Conservation (phyloP, 805 yeast species). For the Wickerhamomyces rabaulensis region DNA sequence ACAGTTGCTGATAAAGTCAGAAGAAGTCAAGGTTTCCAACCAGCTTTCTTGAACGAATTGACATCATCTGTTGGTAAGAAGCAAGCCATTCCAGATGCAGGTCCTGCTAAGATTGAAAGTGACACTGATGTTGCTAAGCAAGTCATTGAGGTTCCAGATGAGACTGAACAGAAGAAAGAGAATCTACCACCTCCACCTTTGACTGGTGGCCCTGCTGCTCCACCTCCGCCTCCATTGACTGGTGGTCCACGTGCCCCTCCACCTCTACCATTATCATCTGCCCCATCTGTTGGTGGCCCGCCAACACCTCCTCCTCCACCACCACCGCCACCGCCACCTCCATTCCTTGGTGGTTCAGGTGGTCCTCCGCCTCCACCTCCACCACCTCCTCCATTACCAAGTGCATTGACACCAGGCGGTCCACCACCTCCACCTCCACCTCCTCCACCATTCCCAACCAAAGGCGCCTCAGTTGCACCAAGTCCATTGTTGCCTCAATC, state of each 20-base stretch:
- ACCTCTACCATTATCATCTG: slow-evolving; percentile 26
- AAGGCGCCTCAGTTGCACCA: slow-evolving; percentile 11
- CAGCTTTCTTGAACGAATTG: slow-evolving; percentile 50
- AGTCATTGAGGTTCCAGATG: neutral
- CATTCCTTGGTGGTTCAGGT: slow-evolving; percentile 24
- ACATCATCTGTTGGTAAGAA: slow-evolving; percentile 42
- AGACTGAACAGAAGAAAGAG: neutral
- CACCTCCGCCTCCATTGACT: slow-evolving; percentile 28
- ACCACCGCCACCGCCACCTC: slow-evolving; percentile 29
- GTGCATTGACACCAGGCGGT: slow-evolving; percentile 5
- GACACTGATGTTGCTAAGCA: slow-evolving; percentile 8
- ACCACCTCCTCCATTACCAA: slow-evolving; percentile 26
- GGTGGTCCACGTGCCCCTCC: slow-evolving; percentile 21
- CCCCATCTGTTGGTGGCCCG: slow-evolving; percentile 13
- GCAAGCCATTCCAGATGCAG: slow-evolving; percentile 15
- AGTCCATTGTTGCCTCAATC: slow-evolving; percentile 16
- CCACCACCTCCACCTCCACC: slow-evolving; percentile 23
- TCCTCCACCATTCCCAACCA: slow-evolving; percentile 18
- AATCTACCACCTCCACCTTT: slow-evolving; percentile 27
- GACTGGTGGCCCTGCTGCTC: slow-evolving; percentile 1
- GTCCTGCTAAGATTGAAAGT: neutral
- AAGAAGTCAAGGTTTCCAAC: slow-evolving; percentile 34
- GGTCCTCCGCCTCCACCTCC: slow-evolving; percentile 26
- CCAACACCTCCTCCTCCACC: slow-evolving; percentile 21
- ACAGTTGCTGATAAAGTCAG: slow-evolving; percentile 25